A percentile compares a stretch with the other conserved stretches of the same genome.
phyloP scores from a whole-genome alignment of 2,329 filamentous ascomycete genomes.

The Sporothrix brasiliensis region DNA sequence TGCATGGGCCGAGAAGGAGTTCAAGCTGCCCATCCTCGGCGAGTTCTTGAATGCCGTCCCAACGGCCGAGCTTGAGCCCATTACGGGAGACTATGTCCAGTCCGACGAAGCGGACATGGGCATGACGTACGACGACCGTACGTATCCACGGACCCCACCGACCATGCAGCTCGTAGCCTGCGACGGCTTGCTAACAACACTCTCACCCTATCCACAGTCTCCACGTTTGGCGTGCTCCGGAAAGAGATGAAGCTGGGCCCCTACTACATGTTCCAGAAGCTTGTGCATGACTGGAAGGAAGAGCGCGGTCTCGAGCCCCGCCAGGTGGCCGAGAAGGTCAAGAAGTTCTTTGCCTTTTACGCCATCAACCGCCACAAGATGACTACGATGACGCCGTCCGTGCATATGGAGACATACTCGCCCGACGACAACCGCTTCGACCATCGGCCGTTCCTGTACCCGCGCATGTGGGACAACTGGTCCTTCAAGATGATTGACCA shows the following conservation, averaged over 20 bases:
- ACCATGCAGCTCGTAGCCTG: background rate
- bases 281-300: slow-evolving; percentile 52
- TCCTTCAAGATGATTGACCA: slow-evolving; percentile 43
- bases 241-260: slow-evolving; percentile 53
- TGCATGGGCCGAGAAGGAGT: slow-evolving; percentile 61
- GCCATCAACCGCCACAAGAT: slow-evolving; percentile 67
- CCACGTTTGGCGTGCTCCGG: slow-evolving; percentile 44
- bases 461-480: slow-evolving; percentile 43
- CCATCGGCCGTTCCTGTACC: slow-evolving; percentile 47
- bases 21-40: slow-evolving; percentile 65
- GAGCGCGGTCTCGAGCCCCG: slow-evolving; percentile 44
- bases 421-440: slow-evolving; percentile 52
- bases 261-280: slow-evolving; percentile 51
- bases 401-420: slow-evolving; percentile 50
- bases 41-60: slow-evolving; percentile 67
- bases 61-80: slow-evolving; percentile 66
- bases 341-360: slow-evolving; percentile 57
- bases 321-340: slow-evolving; percentile 52
- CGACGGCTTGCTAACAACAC: background rate
- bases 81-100: slow-evolving; percentile 62
- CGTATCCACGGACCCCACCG: background rate
- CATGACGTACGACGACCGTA: slow-evolving; percentile 54
- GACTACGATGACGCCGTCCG: slow-evolving; percentile 62
- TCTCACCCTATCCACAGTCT: slow-evolving; percentile 32
- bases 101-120: slow-evolving; percentile 56